Evolutionary conservation across 345 rosid species (phyloP).

Genomic region (Aquilaria yunnanensis): DNA sequence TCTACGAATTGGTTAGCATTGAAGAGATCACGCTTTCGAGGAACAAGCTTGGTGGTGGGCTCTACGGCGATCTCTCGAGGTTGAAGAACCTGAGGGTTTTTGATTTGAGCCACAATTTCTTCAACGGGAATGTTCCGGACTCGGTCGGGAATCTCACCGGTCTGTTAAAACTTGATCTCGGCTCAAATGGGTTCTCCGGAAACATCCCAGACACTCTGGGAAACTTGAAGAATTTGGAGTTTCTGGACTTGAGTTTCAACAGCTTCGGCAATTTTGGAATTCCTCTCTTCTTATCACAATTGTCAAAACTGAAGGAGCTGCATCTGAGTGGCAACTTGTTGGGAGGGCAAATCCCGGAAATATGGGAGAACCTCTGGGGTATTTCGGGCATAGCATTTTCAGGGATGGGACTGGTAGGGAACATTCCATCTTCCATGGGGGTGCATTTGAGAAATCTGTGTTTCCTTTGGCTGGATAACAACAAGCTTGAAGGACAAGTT

Average conservation of each 20-base stretch:
- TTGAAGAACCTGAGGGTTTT: slow-evolving; percentile 40
- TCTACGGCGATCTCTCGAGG: slow-evolving; percentile 20
- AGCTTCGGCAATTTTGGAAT: slow-evolving; percentile 44
- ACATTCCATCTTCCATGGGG: slow-evolving; percentile 54
- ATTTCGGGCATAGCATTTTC: slow-evolving; percentile 54
- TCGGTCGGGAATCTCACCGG: slow-evolving; percentile 33
- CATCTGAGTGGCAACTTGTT: slow-evolving; percentile 58
- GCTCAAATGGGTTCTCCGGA: slow-evolving; percentile 38
- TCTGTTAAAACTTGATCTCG: slow-evolving; percentile 62
- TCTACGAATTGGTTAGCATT: slow-evolving; percentile 30
- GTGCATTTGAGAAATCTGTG: slow-evolving; percentile 29
- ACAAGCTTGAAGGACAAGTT: slow-evolving; percentile 46
- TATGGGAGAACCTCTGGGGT: slow-evolving; percentile 47
- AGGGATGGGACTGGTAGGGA: slow-evolving; percentile 39
- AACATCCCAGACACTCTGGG: slow-evolving; percentile 40
- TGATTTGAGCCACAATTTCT: slow-evolving; percentile 44
- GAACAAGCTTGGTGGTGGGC: slow-evolving; percentile 42
- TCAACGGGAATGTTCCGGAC: slow-evolving; percentile 38
- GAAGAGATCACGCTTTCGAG: slow-evolving; percentile 55
- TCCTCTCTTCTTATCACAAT: slow-evolving; percentile 39
- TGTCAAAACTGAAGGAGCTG: slow-evolving; percentile 38
- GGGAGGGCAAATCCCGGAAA: slow-evolving; percentile 53
- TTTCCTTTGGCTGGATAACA: slow-evolving; percentile 52
- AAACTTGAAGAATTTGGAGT: slow-evolving; percentile 32
- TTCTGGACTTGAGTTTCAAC: slow-evolving; percentile 57